These are phyloP conservation scores for Zostera marina DNA, from an alignment of 116 monocot species.

Conservation along the genomic window DNA sequence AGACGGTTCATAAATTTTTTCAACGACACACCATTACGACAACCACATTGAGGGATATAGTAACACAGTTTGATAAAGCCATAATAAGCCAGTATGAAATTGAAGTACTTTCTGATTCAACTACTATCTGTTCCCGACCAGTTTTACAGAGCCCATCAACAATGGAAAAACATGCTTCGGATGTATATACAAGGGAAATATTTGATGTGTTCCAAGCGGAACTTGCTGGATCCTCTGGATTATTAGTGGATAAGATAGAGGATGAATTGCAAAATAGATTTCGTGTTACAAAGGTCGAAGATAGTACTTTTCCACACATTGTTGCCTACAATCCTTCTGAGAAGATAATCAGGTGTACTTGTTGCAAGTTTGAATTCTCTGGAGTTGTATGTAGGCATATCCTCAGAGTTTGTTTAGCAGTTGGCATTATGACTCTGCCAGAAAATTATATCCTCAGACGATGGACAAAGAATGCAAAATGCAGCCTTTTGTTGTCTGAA, in stretches of 20 bases:
- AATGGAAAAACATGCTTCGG: constrained; percentile 83
- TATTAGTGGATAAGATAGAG: constrained; percentile 48
- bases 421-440: constrained; percentile 42
- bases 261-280: constrained; percentile 48
- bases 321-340: constrained; percentile 42
- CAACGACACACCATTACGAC: constrained; percentile 72
- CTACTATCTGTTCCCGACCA: constrained; percentile 29
- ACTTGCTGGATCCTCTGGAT: constrained; percentile 39
- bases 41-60: constrained; percentile 68
- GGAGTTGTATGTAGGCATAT: constrained; percentile 77
- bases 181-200: constrained; percentile 64
- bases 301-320: constrained; percentile 20
- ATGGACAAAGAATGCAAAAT: constrained; percentile 83
- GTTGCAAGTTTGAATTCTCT: constrained; percentile 60
- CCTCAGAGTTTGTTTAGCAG: constrained; percentile 31
- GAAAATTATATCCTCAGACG: constrained; percentile 56
- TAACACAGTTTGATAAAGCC: constrained; percentile 78
- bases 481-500: constrained; percentile 22
- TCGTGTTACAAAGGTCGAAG: constrained; percentile 32
- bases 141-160: constrained; percentile 59
- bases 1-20: constrained; percentile 74
- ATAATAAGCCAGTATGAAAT: constrained; percentile 57
- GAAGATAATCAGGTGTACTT: constrained; percentile 51
- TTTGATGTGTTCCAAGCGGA: constrained; percentile 84
- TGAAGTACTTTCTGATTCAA: constrained; percentile 63